Percentiles rank a stretch among this genome's conserved stretches.
Conservation (phyloP, 106 monocot genomes). For the Vanilla planifolia region DNA sequence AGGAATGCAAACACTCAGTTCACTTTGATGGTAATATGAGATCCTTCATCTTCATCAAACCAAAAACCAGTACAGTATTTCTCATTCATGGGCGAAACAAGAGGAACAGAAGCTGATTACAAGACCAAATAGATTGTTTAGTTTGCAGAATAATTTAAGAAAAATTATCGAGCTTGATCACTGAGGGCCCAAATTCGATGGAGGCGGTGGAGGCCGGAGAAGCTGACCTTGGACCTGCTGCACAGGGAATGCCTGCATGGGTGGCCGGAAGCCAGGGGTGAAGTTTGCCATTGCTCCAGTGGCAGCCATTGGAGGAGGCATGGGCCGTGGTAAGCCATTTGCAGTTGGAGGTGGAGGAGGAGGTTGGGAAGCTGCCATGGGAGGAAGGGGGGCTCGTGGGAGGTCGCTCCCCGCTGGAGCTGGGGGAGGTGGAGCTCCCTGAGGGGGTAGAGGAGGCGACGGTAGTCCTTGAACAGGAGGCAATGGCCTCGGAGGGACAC, state of each 20-base stretch:
- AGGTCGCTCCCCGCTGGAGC: conserved; percentile 9
- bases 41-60: too few species aligned
- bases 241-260: conserved; percentile 10
- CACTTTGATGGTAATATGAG: too few species aligned
- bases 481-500: conserved; percentile 41
- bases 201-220: conserved; percentile 22
- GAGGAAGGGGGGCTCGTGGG: conserved; percentile 28
- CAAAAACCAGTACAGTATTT: too few species aligned
- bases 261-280: conserved; percentile 26
- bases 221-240: conserved; percentile 29
- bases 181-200: conserved; percentile 35
- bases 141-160: too few species aligned
- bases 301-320: conserved; percentile 47
- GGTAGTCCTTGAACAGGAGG: conserved; percentile 53
- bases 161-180: too few species aligned
- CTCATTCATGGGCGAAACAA: too few species aligned
- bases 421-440: conserved; percentile 26
- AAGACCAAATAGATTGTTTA: too few species aligned
- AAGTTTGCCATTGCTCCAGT: conserved; percentile 55
- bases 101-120: too few species aligned
- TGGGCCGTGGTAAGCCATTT: conserved; percentile 54
- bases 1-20: too few species aligned
- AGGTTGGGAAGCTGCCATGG: conserved; percentile 28
- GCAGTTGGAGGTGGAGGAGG: conserved; percentile 55
- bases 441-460: conserved; percentile 51